phyloP scores from a whole-genome alignment of 2,329 filamentous ascomycete species.

The Verticillium albo-atrum region DNA sequence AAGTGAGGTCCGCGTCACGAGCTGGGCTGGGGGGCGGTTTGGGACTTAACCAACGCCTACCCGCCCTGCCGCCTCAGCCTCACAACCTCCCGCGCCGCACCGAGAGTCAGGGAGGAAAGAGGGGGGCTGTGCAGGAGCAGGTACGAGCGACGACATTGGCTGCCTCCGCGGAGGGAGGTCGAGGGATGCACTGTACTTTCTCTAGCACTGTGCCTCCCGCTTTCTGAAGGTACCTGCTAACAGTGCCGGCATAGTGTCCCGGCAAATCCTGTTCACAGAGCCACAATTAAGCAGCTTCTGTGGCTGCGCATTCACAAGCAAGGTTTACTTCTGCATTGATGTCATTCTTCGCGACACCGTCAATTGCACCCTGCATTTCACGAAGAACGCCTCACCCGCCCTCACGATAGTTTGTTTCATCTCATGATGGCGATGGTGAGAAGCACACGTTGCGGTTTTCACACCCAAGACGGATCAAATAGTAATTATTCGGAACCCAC shows the following conservation, averaged over 20 bases:
- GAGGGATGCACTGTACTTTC: neutral
- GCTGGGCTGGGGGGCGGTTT: neutral
- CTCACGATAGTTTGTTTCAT: too few relatives aligned
- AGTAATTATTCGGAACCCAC: too few relatives aligned
- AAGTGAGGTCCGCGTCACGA: neutral
- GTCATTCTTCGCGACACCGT: neutral
- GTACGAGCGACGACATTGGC: conserved; percentile 1
- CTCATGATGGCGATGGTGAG: too few relatives aligned
- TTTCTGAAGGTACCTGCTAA: neutral
- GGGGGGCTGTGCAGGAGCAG: conserved; percentile 1
- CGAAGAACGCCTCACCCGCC: too few relatives aligned
- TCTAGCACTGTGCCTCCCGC: neutral
- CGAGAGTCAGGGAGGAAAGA: neutral
- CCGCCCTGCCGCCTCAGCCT: conserved; percentile 1
- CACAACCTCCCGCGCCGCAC: neutral
- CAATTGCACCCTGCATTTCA: too few relatives aligned
- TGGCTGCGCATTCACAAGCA: neutral
- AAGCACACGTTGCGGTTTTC: too few relatives aligned
- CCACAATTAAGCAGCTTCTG: neutral
- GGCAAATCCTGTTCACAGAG: neutral
- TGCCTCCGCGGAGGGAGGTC: neutral
- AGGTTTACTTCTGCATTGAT: neutral
- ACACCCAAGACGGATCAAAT: too few relatives aligned
- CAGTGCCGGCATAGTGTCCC: neutral
- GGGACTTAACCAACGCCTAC: neutral